Percentiles rank a stretch among this genome's conserved stretches.
Conservation (phyloP, 2,329 filamentous ascomycete genomes). For the Fusarium verrucosum region DNA sequence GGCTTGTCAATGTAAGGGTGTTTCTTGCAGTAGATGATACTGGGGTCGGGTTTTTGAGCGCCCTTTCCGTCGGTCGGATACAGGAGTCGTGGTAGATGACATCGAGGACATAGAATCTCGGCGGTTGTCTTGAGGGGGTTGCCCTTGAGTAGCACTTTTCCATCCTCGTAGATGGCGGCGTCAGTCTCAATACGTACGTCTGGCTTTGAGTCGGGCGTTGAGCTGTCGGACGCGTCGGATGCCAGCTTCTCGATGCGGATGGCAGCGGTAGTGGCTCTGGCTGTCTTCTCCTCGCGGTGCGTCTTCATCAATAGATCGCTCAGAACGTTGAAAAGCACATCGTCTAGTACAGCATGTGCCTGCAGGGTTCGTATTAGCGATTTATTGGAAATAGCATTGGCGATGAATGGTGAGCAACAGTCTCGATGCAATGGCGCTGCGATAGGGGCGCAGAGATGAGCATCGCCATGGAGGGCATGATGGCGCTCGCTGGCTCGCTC, state of each 20-base stretch:
- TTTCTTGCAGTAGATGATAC: conserved; percentile 79
- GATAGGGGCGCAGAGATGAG: conserved; percentile 25
- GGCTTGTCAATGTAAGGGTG: conserved; percentile 80
- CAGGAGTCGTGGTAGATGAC: conserved; percentile 77
- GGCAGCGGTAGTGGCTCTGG: conserved; percentile 71
- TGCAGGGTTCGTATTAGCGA: conserved; percentile 46
- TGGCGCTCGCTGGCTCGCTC: conserved; percentile 8
- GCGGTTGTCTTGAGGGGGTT: conserved; percentile 76
- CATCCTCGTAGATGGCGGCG: conserved; percentile 75
- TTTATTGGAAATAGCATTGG: conserved; percentile 2
- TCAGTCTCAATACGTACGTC: conserved; percentile 70
- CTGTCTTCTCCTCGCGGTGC: conserved; percentile 81
- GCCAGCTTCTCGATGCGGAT: conserved; percentile 71
- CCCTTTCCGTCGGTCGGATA: conserved; percentile 77
- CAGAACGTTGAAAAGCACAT: conserved; percentile 79
- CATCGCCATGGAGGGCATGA: conserved; percentile 12
- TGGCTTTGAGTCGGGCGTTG: conserved; percentile 62
- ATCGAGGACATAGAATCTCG: conserved; percentile 78
- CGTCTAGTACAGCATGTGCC: conserved; percentile 75
- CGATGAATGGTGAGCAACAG: background rate
- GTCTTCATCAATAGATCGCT: conserved; percentile 78
- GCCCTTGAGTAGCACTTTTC: conserved; percentile 72
- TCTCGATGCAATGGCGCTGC: conserved; percentile 7
- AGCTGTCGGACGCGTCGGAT: conserved; percentile 63
- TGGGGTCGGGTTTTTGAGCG: conserved; percentile 70